Percentiles rank a stretch among this genome's conserved stretches.
Evolutionary conservation across 2,329 filamentous ascomycete genomes (phyloP).

Genomic region (Trichoderma cornu-damae): DNA sequence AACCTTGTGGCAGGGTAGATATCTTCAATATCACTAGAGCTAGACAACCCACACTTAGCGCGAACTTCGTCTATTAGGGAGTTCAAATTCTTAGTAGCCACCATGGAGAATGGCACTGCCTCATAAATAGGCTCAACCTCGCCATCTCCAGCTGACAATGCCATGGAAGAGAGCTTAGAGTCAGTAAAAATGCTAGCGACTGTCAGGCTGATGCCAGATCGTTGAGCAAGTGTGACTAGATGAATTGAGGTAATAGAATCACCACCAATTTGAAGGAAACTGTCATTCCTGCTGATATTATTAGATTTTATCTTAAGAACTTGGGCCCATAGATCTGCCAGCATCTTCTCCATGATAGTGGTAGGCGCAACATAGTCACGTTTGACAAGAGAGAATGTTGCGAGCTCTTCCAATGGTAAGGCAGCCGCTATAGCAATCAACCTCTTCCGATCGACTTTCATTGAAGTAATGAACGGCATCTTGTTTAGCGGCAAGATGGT

Average conservation of each 20-base stretch:
- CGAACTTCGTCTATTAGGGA: neutral
- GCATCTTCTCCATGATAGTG: neutral
- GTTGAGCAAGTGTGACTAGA: neutral
- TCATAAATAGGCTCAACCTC: neutral
- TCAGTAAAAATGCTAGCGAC: slow-evolving; percentile 8
- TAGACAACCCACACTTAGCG: neutral
- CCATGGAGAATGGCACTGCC: neutral
- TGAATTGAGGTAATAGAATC: slow-evolving; percentile 34
- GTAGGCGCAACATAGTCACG: slow-evolving; percentile 15
- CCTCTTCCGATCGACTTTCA: slow-evolving; percentile 21
- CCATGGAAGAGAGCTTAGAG: neutral
- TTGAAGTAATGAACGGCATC: slow-evolving; percentile 20
- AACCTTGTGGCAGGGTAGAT: slow-evolving; percentile 36
- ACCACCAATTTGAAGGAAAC: slow-evolving; percentile 40
- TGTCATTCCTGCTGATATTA: slow-evolving; percentile 22
- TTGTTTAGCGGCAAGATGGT: slow-evolving; percentile 26
- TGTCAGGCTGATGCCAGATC: neutral
- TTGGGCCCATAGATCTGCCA: slow-evolving; percentile 9
- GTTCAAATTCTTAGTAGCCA: neutral
- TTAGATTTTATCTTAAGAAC: neutral
- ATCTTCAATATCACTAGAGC: slow-evolving; percentile 22
- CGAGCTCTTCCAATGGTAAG: neutral
- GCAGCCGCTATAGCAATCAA: neutral
- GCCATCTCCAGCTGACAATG: neutral
- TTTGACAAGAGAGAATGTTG: neutral